Base-by-base conservation (phyloP, 495 filamentous ascomycete genomes). In the Hypoxylon crocopeplum region DNA sequence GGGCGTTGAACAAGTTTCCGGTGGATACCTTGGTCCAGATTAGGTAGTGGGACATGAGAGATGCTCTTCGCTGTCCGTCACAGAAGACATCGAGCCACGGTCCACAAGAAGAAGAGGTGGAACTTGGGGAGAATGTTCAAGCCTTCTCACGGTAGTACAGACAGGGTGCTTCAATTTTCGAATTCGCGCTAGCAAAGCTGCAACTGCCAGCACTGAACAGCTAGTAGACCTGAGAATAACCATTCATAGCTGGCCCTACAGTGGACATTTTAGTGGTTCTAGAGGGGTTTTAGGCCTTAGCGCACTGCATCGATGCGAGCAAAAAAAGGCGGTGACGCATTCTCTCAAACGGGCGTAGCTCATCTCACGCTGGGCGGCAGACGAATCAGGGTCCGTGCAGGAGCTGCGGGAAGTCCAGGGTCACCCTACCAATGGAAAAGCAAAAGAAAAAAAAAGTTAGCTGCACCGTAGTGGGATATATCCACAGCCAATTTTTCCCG, bases 391-490 rank as follows among this genome's bases (percentile, higher is more conserved):
- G 57, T 6, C 47, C 37, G 36, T 48, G 46, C 25, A 48, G 24
- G 17, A 48, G 51, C 16, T 32, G 33, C 30, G 51, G 60, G 50
- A 64, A 48, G 55, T 37, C 48, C 58, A 49, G 34, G 51, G 32
- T 51, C 53, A 57, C 53, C 59, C 66, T 64, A 61, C 62, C 56
- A 46, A 61, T 49, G 57, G 70, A 46, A 38, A 44, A 25, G 70
- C 73, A 73, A 55, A 69, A 68, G 59, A 48, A 64, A 67, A 48
- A 67, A 62, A 70, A 67, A 72, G 66, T 66, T 46, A 53, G 46
- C 56, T 66, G 59, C 56, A 50, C 34, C 4, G 34, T 10, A n/a
- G 21, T 56, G 33, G 16, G 25, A 48, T 49, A 53, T 59, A 52
- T 56, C 48, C 58, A 62, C 56, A 29, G 34, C 60, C 44, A 54